These are phyloP conservation scores for Podospora appendiculata DNA, from an alignment of 495 filamentous ascomycete genomes.

Conservation along the genomic window DNA sequence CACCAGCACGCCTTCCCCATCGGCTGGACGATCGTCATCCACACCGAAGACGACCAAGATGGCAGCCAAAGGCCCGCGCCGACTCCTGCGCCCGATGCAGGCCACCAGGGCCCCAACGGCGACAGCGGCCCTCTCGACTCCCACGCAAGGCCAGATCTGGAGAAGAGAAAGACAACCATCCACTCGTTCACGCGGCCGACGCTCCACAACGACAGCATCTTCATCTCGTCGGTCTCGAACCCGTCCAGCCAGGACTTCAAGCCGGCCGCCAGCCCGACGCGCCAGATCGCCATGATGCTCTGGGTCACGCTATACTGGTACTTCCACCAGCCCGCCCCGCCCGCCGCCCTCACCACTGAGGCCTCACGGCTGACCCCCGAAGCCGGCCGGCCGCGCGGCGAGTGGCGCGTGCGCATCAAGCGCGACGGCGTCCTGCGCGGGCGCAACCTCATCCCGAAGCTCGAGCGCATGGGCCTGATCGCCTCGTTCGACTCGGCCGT, in stretches of 20 bases:
- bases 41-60: constrained; percentile 43
- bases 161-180: constrained; percentile 25
- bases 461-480: constrained; percentile 88
- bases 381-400: constrained; percentile 64
- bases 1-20: constrained; percentile 65
- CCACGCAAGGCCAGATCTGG: constrained; percentile 6
- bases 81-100: constrained; percentile 3
- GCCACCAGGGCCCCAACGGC: background rate
- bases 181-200: constrained; percentile 67
- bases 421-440: constrained; percentile 80
- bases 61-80: background rate
- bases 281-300: constrained; percentile 91
- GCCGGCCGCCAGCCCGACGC: constrained; percentile 65
- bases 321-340: constrained; percentile 70
- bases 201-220: constrained; percentile 69
- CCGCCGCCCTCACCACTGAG: constrained; percentile 48
- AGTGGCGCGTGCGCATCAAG: constrained; percentile 84
- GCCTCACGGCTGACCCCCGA: constrained; percentile 56
- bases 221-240: constrained; percentile 84
- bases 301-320: constrained; percentile 97
- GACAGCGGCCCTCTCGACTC: background rate
- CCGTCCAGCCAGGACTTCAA: constrained; percentile 74
- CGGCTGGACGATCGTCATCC: constrained; percentile 81
- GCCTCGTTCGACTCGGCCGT: constrained; percentile 67
- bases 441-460: constrained; percentile 73